Conservation (phyloP, 768 basidiomycete species). For the Lentinula raphanica region DNA sequence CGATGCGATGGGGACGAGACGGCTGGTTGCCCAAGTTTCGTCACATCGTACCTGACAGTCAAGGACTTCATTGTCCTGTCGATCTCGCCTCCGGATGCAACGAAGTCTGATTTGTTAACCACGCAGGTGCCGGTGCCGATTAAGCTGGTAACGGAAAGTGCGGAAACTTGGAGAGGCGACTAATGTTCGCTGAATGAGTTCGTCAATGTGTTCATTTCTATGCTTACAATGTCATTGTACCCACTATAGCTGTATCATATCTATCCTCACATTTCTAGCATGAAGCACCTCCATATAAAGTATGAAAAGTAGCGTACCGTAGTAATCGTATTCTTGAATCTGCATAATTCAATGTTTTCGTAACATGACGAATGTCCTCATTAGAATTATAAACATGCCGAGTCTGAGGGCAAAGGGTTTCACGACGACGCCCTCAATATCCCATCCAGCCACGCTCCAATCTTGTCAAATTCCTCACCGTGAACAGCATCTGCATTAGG, state of each 20-base stretch:
- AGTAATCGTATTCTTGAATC: neutral
- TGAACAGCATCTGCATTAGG: constrained; percentile 23
- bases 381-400: too few species aligned
- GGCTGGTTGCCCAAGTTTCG: constrained; percentile 37
- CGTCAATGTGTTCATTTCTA: too few species aligned
- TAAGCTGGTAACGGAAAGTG: constrained; percentile 2
- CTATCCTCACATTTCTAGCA: too few species aligned
- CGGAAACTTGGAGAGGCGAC: neutral
- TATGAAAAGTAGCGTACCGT: neutral
- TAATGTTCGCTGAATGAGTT: neutral
- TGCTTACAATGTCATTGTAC: neutral
- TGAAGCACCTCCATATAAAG: too few species aligned
- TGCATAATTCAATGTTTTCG: too few species aligned
- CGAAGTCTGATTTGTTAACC: neutral
- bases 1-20: constrained; percentile 30
- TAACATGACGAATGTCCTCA: too few species aligned
- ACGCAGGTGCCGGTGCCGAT: constrained; percentile 1
- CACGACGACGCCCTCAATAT: neutral
- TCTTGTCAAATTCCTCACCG: constrained; percentile 11
- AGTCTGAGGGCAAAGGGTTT: neutral
- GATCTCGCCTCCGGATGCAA: neutral
- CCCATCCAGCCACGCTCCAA: constrained; percentile 18
- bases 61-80: constrained; percentile 14
- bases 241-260: neutral
- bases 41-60: constrained; percentile 33